Base-by-base conservation (phyloP, 2,329 filamentous ascomycete genomes). In the Colletotrichum sp. region DNA sequence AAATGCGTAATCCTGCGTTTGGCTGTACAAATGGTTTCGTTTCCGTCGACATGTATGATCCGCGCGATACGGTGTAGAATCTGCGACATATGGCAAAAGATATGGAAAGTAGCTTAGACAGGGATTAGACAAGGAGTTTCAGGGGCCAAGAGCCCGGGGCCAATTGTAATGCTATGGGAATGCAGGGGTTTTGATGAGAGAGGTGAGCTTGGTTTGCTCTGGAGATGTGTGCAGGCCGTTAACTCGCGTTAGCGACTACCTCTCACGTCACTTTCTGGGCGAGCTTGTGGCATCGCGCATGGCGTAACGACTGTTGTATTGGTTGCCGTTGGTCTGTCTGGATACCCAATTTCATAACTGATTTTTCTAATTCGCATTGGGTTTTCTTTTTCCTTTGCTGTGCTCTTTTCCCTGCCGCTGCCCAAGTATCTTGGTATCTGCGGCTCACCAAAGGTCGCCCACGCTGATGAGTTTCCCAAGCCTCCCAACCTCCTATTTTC, bases 181-280 rank as follows among this genome's bases (percentile, higher is more conserved):
- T 75, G 73, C 78, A 76, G 74, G 77, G 77, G 71, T 77, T 52
- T 60, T 68, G 68, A 52, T 60, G 64, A 48, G 72, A 44, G 67
- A 73, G 28, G 61, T 44, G 63, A 75, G 74, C 76, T 73, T 36
- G 16, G 60, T 68, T 68, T 25, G 61, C 75, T 79, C 77, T 59
- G 30, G 48, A 72, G 28, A 59, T 44, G 74, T 75, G 79, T 73
- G 39, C 70, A 74, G 36, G 52, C 39, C 66, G 79, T 82, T 79
- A 82, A 79, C n/a, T 27, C 30, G 16, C 78, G 82, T 68, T 83
- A 82, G 63, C 30, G 75, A 30, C 65, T 77, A 77, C 76, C 65
- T 77, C 30, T 19, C 36, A 19, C 25, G 68, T 25, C 52, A 52
- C 16, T 36, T 64, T 65, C 15, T 28, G 4, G 34, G 34, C 25